Conservation (phyloP, 2,329 filamentous ascomycete species). For the Neofusicoccum laricinum region DNA sequence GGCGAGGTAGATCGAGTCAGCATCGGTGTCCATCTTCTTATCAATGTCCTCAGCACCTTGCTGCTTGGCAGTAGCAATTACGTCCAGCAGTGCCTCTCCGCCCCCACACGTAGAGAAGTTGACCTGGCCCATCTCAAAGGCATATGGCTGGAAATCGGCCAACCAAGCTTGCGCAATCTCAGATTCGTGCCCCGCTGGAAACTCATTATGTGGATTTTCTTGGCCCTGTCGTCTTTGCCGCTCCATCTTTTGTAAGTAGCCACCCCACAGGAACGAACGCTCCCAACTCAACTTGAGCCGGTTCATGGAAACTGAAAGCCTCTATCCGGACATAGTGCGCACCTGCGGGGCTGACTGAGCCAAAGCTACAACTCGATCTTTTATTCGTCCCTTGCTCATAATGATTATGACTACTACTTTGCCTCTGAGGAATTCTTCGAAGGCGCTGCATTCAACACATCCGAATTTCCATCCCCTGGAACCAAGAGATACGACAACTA, state of each 20-base stretch:
- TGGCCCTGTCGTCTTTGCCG: not conserved
- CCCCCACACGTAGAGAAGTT: constrained; percentile 1
- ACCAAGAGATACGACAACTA: not conserved
- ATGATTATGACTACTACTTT: not conserved
- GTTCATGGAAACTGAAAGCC: too few species aligned
- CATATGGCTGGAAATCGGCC: constrained; percentile 46
- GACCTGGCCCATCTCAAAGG: not conserved
- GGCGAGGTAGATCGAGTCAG: not conserved
- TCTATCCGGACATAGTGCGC: too few species aligned
- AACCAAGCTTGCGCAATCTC: constrained; percentile 40
- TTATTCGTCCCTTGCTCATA: not conserved
- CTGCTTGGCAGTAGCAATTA: not conserved
- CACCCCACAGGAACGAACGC: too few species aligned
- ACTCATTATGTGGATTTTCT: not conserved
- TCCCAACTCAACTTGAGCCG: too few species aligned
- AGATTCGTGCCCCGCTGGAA: constrained; percentile 17
- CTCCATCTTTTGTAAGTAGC: constrained; percentile 3
- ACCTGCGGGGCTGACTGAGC: not conserved
- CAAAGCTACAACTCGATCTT: not conserved
- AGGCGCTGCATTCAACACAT: not conserved
- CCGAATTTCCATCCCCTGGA: not conserved
- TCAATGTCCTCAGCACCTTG: constrained; percentile 6
- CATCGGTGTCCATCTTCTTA: constrained; percentile 38
- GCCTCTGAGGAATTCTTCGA: not conserved
- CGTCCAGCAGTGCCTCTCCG: not conserved